These are phyloP conservation scores for Lasiodiplodia gonubiensis DNA, from an alignment of 2,329 filamentous ascomycete genomes.

Conservation along the genomic window DNA sequence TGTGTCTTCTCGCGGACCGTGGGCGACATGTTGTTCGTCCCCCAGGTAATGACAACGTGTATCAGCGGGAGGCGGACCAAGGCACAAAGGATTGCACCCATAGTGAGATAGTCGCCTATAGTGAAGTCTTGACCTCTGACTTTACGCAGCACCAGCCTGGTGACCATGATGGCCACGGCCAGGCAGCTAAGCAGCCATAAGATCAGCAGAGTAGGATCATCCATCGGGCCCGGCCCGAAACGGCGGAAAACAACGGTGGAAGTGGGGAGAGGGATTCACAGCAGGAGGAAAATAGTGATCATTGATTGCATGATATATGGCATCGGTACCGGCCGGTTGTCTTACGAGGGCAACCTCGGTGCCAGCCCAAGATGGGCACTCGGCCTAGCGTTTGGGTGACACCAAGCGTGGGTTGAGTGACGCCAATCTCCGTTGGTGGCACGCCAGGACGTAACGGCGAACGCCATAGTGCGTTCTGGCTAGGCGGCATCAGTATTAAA, in stretches of 20 bases:
- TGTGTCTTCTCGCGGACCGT: not conserved
- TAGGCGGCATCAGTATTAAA: not conserved
- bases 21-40: conserved; percentile 15
- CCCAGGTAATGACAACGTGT: conserved; percentile 9
- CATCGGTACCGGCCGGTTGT: not conserved
- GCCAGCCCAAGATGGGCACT: conserved; percentile 2
- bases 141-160: conserved; percentile 1
- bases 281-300: not conserved
- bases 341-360: not conserved
- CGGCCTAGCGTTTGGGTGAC: conserved; percentile 3
- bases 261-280: conserved; percentile 8
- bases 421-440: conserved; percentile 15
- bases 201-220: conserved; percentile 21
- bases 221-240: conserved; percentile 18
- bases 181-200: conserved; percentile 16
- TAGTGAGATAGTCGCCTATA: conserved; percentile 6
- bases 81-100: conserved; percentile 10
- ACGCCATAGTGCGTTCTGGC: not conserved
- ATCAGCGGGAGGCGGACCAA: conserved; percentile 14
- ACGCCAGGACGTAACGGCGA: conserved; percentile 5
- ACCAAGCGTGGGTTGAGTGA: not conserved
- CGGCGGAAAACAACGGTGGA: not conserved
- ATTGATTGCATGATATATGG: not conserved
- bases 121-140: not conserved
- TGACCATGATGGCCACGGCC: conserved; percentile 5